Conservation (phyloP, 345 rosid genomes). For the Laguncularia racemosa region DNA sequence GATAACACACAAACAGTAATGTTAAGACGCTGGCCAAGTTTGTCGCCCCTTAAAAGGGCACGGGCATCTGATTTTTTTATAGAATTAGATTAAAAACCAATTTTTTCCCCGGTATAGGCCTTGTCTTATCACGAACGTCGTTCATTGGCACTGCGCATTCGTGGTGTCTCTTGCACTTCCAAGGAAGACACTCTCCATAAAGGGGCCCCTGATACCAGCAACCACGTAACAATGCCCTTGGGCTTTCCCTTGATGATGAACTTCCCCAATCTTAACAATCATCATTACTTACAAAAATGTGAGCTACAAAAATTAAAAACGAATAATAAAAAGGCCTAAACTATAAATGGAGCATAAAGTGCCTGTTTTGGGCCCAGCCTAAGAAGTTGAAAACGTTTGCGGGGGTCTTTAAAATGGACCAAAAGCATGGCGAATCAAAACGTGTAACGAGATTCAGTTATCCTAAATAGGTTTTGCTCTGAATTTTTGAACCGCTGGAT, state of each 20-base stretch:
- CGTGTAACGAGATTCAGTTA: too few species aligned
- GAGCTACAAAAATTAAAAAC: too few species aligned
- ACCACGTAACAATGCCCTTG: constrained; percentile 45
- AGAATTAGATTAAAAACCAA: constrained; percentile 62
- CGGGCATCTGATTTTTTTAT: constrained; percentile 46
- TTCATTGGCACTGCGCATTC: constrained; percentile 54
- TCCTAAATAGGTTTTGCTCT: too few species aligned
- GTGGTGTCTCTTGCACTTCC: too few species aligned
- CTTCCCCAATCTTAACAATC: constrained; percentile 53
- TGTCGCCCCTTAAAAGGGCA: constrained; percentile 46
- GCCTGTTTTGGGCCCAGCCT: too few species aligned
- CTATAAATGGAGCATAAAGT: too few species aligned
- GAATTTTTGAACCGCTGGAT: too few species aligned
- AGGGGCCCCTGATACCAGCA: constrained; percentile 62
- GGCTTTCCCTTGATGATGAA: constrained; percentile 61
- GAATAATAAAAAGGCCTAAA: too few species aligned
- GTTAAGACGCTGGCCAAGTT: constrained; percentile 51
- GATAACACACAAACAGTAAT: constrained; percentile 43
- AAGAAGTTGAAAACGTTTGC: too few species aligned
- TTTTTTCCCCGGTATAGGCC: constrained; percentile 73
- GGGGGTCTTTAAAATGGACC: too few species aligned
- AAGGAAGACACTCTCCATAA: constrained; percentile 44
- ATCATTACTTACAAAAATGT: too few species aligned
- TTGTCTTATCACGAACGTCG: constrained; percentile 62
- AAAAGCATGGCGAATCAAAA: too few species aligned